phyloP scores from a whole-genome alignment of 2,329 filamentous ascomycete species.

The Penicillium olsonii region DNA sequence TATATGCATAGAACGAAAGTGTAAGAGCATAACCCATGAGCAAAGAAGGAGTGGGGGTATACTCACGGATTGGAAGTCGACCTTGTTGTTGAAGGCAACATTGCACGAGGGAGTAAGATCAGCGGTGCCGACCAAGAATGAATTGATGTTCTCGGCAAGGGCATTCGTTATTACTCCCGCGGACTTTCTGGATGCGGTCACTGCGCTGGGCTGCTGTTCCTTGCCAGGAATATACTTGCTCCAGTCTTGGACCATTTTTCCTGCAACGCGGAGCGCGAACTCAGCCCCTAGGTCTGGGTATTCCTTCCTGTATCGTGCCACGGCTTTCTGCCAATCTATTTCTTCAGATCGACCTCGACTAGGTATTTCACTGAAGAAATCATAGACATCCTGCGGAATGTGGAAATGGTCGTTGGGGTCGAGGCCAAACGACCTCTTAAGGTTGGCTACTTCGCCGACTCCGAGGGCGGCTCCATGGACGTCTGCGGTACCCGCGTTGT shows the following conservation, averaged over 20 bases:
- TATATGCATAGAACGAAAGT: conserved; percentile 15
- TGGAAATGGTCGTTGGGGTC: conserved; percentile 52
- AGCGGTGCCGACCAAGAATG: conserved; percentile 57
- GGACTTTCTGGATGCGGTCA: conserved; percentile 53
- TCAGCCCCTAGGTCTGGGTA: conserved; percentile 53
- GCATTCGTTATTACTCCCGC: conserved; percentile 56
- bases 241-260: conserved; percentile 54
- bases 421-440: conserved; percentile 55
- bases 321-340: conserved; percentile 51
- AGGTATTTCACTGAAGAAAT: conserved; percentile 56
- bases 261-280: conserved; percentile 51
- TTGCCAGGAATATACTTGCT: conserved; percentile 50
- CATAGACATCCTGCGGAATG: conserved; percentile 48
- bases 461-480: conserved; percentile 62
- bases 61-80: conserved; percentile 54
- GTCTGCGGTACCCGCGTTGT: conserved; percentile 47
- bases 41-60: background rate
- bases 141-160: conserved; percentile 49
- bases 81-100: conserved; percentile 56
- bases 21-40: background rate
- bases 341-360: conserved; percentile 50
- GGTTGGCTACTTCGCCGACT: conserved; percentile 54
- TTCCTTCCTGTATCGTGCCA: conserved; percentile 45
- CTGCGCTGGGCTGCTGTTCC: conserved; percentile 49
- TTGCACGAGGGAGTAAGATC: conserved; percentile 57